phyloP scores from a whole-genome alignment of 345 rosid genomes.

The Pistacia integerrima region DNA sequence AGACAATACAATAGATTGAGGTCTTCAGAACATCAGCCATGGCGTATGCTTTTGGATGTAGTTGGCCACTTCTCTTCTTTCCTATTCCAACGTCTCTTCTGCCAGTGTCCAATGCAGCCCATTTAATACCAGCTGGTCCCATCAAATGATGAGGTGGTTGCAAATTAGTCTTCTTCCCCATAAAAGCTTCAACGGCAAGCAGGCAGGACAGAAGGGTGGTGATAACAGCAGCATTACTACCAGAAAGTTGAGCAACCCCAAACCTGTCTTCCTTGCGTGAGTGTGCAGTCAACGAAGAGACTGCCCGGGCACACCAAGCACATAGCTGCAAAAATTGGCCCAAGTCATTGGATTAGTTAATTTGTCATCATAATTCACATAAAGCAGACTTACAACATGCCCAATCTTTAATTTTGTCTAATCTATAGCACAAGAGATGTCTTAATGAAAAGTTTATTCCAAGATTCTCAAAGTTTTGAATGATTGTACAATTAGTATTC shows the following conservation, averaged over 20 bases:
- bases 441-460: background rate
- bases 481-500: background rate
- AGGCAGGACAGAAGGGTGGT: conserved; percentile 78
- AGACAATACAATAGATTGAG: conserved; percentile 68
- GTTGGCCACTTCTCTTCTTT: conserved; percentile 52
- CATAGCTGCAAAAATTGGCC: conserved; percentile 49
- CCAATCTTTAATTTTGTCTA: background rate
- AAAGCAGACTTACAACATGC: background rate
- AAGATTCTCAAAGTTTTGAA: background rate
- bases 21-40: conserved; percentile 73
- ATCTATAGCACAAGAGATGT: background rate
- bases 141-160: conserved; percentile 62
- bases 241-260: conserved; percentile 94
- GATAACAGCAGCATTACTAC: conserved; percentile 71
- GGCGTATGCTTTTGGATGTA: conserved; percentile 67
- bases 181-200: conserved; percentile 75
- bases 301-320: conserved; percentile 81
- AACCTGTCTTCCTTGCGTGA: conserved; percentile 82
- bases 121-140: conserved; percentile 73
- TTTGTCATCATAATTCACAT: background rate
- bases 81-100: conserved; percentile 54
- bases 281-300: conserved; percentile 66
- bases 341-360: background rate
- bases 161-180: conserved; percentile 80
- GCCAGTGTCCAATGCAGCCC: conserved; percentile 60